phyloP scores from a whole-genome alignment of 108 stramenopile species.

The Epipyxis sp. region DNA sequence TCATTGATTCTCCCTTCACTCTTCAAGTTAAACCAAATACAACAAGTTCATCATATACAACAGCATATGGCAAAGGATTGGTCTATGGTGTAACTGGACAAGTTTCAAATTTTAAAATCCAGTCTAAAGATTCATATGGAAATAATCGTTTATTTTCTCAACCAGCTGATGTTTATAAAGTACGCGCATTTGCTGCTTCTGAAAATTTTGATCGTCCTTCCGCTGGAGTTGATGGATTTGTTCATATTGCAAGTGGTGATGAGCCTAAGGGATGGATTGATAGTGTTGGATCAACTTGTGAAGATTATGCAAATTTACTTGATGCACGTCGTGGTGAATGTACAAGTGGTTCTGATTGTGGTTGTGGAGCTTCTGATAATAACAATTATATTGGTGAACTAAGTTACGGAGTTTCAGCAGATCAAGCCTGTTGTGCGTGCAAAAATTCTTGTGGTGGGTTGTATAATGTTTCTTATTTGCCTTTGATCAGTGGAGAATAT shows the following conservation, averaged over 20 bases:
- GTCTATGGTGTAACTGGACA: conserved; percentile 58
- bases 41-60: conserved; percentile 50
- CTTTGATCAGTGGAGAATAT: conserved; percentile 57
- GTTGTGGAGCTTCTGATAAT: conserved; percentile 19
- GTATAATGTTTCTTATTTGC: conserved; percentile 59
- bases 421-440: conserved; percentile 34
- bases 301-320: background rate
- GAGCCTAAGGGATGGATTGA: background rate
- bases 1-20: conserved; percentile 59
- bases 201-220: background rate
- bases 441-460: conserved; percentile 35
- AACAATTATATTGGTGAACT: conserved; percentile 5
- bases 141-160: conserved; percentile 63
- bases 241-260: conserved; percentile 43
- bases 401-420: background rate
- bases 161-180: conserved; percentile 43
- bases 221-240: conserved; percentile 41
- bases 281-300: background rate
- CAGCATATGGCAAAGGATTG: conserved; percentile 65
- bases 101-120: conserved; percentile 57
- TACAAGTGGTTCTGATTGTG: background rate
- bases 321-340: background rate
- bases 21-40: conserved; percentile 54
- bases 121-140: conserved; percentile 65
- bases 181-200: conserved; percentile 50